Evolutionary conservation across 2,329 filamentous ascomycete genomes (phyloP), one percentile per base, ranked within the genome.

Genomic region (Cordyceps fumosorosea): DNA sequence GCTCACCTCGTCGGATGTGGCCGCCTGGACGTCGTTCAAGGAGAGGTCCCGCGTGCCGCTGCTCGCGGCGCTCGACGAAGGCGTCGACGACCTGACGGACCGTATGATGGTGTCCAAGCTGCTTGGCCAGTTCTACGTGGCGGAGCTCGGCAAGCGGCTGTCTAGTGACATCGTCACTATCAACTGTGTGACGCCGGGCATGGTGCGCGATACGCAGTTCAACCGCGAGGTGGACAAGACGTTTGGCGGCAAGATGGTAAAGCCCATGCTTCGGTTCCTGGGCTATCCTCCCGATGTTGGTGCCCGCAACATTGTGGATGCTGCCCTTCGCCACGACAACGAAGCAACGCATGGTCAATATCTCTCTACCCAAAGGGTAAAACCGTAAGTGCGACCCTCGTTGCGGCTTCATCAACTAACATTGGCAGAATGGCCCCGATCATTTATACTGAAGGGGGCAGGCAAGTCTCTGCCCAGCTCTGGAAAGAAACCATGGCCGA

Each of bases 101-200:
- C 53, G 66, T 16, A 64, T 65, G 63, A 63, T 64, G 59, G 55
- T 65, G 10, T 69, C 66, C 6, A 75, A 75, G 65, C 65, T 72
- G 0, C 64, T 76, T 1, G 70, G 67, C 18, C 69, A 74, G 34
- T 67, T 75, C 48, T 76, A 74, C 59, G 29, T 76, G 11, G 64
- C 66, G 3, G 69, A 72, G 61, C 64, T 76, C 10, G 64, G 65
- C 3, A 69, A 68, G 22, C 66, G 66, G 37, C 65, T 74, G 1
- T 67, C 68, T 3, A 29, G 62, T 5, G 66, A 65, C 0, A 60
- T 67, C 7, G 68, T 64, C 11, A 34, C 65, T 11, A 63, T 71
- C 57, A 69, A 70, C 40, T 56, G 60, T 10, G 61, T 58, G 12
- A 67, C 64, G 22, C 67, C 66, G 0, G 68, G 68, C n/a, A 56